phyloP scores from a whole-genome alignment of 768 basidiomycete genomes.

The Lyophyllum atratum region DNA sequence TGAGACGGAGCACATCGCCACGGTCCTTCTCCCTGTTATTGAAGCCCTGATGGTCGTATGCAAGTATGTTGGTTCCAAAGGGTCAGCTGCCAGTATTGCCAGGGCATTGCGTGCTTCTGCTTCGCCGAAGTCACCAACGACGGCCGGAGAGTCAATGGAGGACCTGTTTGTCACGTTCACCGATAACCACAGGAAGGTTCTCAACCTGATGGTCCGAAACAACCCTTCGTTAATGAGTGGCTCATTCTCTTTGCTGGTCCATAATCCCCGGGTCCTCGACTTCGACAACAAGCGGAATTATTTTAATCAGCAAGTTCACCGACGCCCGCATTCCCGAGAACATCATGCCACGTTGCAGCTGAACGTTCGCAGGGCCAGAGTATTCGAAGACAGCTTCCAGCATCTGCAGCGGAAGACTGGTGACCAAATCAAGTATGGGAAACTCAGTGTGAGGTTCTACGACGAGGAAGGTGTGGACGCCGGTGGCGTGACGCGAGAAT shows the following conservation, averaged over 20 bases:
- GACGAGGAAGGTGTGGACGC: conserved; percentile 99
- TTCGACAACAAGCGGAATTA: conserved; percentile 99
- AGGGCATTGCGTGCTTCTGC: conserved; percentile 63
- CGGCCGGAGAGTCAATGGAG: conserved; percentile 77
- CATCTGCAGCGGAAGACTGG: conserved; percentile 86
- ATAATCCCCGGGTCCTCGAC: conserved; percentile 95
- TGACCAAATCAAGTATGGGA: conserved; percentile 97
- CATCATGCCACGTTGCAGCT: conserved; percentile 84
- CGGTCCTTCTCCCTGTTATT: conserved; percentile 90
- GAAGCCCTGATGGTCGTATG: conserved; percentile 98
- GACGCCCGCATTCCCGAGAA: conserved; percentile 76
- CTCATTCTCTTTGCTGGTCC: conserved; percentile 93
- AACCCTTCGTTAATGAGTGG: conserved; percentile 98
- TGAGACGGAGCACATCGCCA: conserved; percentile 85
- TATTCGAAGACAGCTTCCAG: conserved; percentile 98
- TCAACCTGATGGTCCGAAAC: conserved; percentile 97
- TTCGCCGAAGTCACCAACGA: conserved; percentile 70
- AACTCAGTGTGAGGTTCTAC: conserved; percentile 94
- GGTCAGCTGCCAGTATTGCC: conserved; percentile 40
- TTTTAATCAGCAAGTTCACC: conserved; percentile 90
- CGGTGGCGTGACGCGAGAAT: conserved; percentile 96
- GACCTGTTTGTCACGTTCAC: conserved; percentile 94
- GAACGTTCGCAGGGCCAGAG: conserved; percentile 86
- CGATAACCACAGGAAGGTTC: conserved; percentile 87
- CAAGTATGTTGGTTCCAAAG: conserved; percentile 84